Percentiles rank a stretch among this genome's conserved stretches.
Conservation (phyloP, 1,284 basidiomycete genomes). For the Exsudoporus floridanus region DNA sequence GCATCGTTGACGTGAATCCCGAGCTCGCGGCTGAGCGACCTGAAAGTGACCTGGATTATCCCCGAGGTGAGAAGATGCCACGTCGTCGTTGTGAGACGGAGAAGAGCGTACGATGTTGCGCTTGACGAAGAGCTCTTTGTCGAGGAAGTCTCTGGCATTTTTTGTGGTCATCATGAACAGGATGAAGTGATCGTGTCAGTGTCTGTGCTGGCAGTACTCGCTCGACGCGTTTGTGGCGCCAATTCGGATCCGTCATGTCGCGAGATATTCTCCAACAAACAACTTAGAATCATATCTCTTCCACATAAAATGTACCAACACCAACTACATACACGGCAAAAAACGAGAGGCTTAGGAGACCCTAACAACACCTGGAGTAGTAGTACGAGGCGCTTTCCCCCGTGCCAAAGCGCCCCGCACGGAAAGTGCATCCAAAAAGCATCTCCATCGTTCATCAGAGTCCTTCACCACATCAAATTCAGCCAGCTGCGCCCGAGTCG, state of each 20-base stretch:
- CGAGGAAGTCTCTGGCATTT: constrained; percentile 53
- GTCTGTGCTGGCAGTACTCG: too few relatives aligned
- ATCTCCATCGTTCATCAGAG: constrained; percentile 22
- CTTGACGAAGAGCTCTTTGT: constrained; percentile 61
- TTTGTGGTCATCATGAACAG: constrained; percentile 44
- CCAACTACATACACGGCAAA: neutral
- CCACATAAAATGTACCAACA: neutral
- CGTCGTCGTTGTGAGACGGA: neutral
- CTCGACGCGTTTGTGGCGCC: constrained; percentile 5
- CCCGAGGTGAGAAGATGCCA: neutral
- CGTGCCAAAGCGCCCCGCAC: constrained; percentile 4
- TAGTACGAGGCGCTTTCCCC: neutral
- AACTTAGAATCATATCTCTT: too few relatives aligned
- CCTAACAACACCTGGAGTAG: neutral
- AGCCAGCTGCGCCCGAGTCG: constrained; percentile 26
- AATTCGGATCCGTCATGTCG: too few relatives aligned
- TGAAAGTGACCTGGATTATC: constrained; percentile 62
- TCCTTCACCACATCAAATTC: constrained; percentile 14
- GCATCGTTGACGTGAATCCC: constrained; percentile 69
- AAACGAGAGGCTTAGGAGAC: constrained; percentile 1
- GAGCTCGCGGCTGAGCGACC: constrained; percentile 66
- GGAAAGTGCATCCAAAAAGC: constrained; percentile 18
- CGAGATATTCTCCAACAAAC: too few relatives aligned
- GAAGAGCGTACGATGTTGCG: constrained; percentile 54
- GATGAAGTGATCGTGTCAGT: neutral